Percentiles rank a stretch among this genome's conserved stretches.
phyloP scores from a whole-genome alignment of 495 filamentous ascomycete genomes.

The Glonium stellatum region DNA sequence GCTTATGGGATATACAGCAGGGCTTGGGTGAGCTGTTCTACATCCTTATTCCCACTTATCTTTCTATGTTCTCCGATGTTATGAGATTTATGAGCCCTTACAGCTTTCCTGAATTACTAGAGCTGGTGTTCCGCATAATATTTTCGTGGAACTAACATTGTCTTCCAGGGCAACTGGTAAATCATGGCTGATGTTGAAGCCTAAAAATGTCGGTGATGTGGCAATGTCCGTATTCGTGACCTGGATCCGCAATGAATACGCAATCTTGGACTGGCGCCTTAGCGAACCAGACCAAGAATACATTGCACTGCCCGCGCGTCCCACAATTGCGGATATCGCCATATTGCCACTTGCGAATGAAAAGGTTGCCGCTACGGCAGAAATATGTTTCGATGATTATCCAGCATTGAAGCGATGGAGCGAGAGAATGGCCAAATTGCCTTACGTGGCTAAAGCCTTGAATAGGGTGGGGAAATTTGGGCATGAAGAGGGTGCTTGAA shows the following conservation, averaged over 20 bases:
- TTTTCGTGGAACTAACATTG: too few species aligned
- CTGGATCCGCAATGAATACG: slow-evolving; percentile 10
- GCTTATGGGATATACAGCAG: slow-evolving; percentile 10
- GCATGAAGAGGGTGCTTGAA: background rate
- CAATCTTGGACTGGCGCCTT: slow-evolving; percentile 5
- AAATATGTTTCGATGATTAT: slow-evolving; percentile 10
- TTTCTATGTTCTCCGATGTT: too few species aligned
- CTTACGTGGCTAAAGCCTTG: background rate
- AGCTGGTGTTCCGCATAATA: too few species aligned
- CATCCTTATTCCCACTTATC: background rate
- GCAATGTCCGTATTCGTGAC: slow-evolving; percentile 1
- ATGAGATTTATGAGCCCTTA: too few species aligned
- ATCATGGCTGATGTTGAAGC: slow-evolving; percentile 13
- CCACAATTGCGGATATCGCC: slow-evolving; percentile 19
- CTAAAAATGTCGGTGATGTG: background rate
- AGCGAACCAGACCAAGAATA: slow-evolving; percentile 7
- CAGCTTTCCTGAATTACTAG: too few species aligned
- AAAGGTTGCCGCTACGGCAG: slow-evolving; percentile 9
- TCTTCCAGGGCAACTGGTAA: slow-evolving; percentile 9
- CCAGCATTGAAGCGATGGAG: slow-evolving; percentile 11
- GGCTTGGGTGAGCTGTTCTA: slow-evolving; percentile 8
- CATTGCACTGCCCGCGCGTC: slow-evolving; percentile 10
- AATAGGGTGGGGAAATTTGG: background rate
- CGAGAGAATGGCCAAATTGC: background rate
- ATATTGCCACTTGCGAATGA: slow-evolving; percentile 13